Conservation (phyloP, 495 filamentous ascomycete species). For the Pseudotulostoma volvatum region DNA sequence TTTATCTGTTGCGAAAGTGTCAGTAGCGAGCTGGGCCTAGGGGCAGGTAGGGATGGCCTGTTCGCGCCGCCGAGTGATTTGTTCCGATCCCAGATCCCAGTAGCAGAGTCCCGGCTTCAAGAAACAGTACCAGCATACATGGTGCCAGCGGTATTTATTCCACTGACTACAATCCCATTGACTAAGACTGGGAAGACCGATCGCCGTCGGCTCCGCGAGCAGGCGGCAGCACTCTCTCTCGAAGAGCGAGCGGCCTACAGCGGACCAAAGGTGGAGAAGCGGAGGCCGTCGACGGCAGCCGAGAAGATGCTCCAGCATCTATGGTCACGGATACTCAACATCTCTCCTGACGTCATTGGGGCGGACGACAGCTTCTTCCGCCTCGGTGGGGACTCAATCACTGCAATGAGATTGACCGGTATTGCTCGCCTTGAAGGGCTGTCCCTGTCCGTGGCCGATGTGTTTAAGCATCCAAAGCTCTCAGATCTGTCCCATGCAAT, state of each 20-base stretch:
- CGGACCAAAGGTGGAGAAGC: background rate
- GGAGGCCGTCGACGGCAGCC: conserved; percentile 6
- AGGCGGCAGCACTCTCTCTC: background rate
- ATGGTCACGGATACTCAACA: conserved; percentile 14
- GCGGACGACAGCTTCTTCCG: conserved; percentile 10
- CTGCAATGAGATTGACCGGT: conserved; percentile 11
- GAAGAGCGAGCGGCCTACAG: conserved; percentile 3
- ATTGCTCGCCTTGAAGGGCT: conserved; percentile 7
- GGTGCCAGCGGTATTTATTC: conserved; percentile 4
- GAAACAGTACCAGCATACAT: background rate
- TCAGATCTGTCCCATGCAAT: conserved; percentile 13
- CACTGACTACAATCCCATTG: conserved; percentile 3
- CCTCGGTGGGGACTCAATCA: conserved; percentile 12
- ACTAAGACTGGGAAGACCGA: conserved; percentile 7
- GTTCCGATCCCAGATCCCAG: too few relatives aligned
- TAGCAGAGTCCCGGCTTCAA: background rate
- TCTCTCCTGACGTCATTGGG: conserved; percentile 7
- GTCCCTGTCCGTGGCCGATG: conserved; percentile 18
- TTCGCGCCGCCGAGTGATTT: too few relatives aligned
- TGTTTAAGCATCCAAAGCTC: conserved; percentile 21
- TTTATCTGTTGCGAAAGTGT: background rate
- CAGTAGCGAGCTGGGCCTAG: background rate
- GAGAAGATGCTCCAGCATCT: conserved; percentile 14
- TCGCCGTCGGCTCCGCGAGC: conserved; percentile 3
- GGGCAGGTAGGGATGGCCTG: background rate